Conservation (phyloP, 2,329 filamentous ascomycete species). For the Colletotrichum sp. region DNA sequence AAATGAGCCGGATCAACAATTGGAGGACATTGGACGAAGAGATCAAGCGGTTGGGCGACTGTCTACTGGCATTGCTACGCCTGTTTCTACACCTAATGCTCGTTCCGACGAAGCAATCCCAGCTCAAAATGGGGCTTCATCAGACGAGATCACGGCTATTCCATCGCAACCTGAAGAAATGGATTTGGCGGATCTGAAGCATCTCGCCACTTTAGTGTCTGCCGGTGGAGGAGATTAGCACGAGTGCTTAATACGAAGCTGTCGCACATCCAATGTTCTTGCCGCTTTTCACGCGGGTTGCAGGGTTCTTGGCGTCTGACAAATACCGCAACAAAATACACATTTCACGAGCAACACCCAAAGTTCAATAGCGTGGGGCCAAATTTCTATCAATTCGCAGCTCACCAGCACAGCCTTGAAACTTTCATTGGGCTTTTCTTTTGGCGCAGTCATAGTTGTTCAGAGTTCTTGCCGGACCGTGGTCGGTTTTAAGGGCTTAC, state of each 20-base stretch:
- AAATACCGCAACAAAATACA: not conserved
- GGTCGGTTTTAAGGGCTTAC: not conserved
- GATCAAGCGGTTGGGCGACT: not conserved
- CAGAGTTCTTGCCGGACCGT: not conserved
- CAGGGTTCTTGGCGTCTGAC: not conserved
- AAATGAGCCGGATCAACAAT: not conserved
- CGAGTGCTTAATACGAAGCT: not conserved
- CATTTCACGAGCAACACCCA: not conserved
- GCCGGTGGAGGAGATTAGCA: not conserved
- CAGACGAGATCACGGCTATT: not conserved
- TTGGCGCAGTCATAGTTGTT: not conserved
- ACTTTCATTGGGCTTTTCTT: rapidly evolving
- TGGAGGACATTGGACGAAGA: not conserved
- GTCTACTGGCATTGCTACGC: not conserved
- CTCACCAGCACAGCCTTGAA: not conserved
- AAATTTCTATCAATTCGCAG: not conserved
- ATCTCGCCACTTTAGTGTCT: not conserved
- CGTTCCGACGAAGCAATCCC: not conserved
- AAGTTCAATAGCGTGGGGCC: not conserved
- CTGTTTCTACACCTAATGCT: not conserved
- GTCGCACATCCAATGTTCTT: not conserved
- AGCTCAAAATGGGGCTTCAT: not conserved
- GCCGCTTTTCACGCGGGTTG: not conserved
- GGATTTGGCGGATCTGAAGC: not conserved
- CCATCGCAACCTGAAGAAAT: not conserved